Evolutionary conservation across 2,329 filamentous ascomycete genomes (phyloP).

Genomic region (Fusarium torreyae): DNA sequence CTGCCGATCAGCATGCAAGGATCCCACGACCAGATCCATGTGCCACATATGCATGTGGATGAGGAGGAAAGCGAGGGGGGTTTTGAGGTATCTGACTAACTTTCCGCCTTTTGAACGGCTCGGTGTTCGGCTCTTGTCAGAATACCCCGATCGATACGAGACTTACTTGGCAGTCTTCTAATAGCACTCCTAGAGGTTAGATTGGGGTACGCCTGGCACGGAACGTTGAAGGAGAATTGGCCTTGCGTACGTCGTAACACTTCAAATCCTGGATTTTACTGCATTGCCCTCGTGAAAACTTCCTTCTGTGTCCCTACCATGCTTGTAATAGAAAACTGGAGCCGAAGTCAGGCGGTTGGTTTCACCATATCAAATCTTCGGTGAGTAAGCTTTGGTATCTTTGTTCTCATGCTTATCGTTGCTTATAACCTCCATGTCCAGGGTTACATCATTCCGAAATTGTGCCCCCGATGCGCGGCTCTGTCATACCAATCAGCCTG

Average conservation of each 20-base stretch:
- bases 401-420: slow-evolving; percentile 25
- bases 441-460: slow-evolving; percentile 28
- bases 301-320: neutral
- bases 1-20: slow-evolving; percentile 23
- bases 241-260: slow-evolving; percentile 32
- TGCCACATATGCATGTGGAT: slow-evolving; percentile 17
- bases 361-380: slow-evolving; percentile 39
- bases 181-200: slow-evolving; percentile 22
- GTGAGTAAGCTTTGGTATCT: slow-evolving; percentile 30
- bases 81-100: slow-evolving; percentile 8
- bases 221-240: slow-evolving; percentile 25
- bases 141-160: slow-evolving; percentile 25
- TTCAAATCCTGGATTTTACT: slow-evolving; percentile 18
- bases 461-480: slow-evolving; percentile 18
- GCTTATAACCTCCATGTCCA: slow-evolving; percentile 4
- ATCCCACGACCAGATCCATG: slow-evolving; percentile 7
- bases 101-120: neutral
- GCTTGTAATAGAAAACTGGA: slow-evolving; percentile 28
- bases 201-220: slow-evolving; percentile 20
- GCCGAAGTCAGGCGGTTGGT: slow-evolving; percentile 40
- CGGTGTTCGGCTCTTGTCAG: slow-evolving; percentile 24
- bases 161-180: slow-evolving; percentile 2
- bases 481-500: slow-evolving; percentile 32
- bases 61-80: slow-evolving; percentile 1
- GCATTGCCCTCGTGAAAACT: slow-evolving; percentile 1